Base-by-base conservation (phyloP, 2,329 filamentous ascomycete genomes). In the Proliferodiscus dingleyae region DNA sequence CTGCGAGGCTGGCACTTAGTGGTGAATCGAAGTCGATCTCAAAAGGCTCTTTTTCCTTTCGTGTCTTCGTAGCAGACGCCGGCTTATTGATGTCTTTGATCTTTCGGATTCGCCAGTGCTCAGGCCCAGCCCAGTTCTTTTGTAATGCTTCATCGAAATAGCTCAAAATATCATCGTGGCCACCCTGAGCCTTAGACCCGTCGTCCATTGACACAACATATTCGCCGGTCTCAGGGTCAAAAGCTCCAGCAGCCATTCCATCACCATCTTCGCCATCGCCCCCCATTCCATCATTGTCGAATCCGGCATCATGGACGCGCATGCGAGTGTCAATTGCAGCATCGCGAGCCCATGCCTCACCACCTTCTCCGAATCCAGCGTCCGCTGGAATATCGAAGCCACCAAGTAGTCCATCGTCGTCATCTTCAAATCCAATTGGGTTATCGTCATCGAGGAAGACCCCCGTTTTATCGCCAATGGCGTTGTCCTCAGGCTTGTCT, bases 51-150 rank as follows among this genome's bases (percentile, higher is more conserved):
- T 96, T 98, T 66, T 97, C 93, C 66, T 96, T 97, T 52, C 89
- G 80, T 58, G 83, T 80, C 53, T 78, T 83, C 61, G 66, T 77
- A 58, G 59, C 70, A 11, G 78, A 72, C 7, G 77, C 71, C 6
- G 80, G 74, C 66, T 90, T 89, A 59, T 73, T 77, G 60, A 75
- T 70, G 53, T 84, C 81, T 61, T 97, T 97, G 66, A 98, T 93
- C 62, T 89, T 89, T 52, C 87, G 80, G 62, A 98, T 97, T 56
- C 91, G 85, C 93, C 93, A 98, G 67, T 98, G 93, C 65, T 97
- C 93, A n/a, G 93, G 91, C 39, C 89, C 94, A 5, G 86, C 85
- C 91, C 93, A 98, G 61, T 96, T 96, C 75, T 95, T 97, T 64
- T 93, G 88, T 34, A 97, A 71, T 2, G 91, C 90, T 61, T 95